Conservation (phyloP, 1,284 basidiomycete genomes). For the Apiotrichum siamense region DNA sequence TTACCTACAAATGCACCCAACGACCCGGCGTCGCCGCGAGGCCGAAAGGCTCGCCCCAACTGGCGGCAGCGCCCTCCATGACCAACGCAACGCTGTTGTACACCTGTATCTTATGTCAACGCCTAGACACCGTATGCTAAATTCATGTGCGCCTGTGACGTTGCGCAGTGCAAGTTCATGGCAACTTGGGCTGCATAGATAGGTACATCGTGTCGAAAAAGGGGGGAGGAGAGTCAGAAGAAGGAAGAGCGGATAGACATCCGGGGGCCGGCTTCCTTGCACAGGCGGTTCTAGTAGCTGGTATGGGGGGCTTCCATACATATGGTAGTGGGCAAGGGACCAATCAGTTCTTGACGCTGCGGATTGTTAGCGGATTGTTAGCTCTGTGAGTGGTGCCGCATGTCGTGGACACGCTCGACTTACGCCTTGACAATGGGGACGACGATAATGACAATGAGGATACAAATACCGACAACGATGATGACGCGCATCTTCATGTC, state of each 20-base stretch:
- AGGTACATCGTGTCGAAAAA: too few species aligned
- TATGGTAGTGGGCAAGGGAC: too few species aligned
- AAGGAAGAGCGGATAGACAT: too few species aligned
- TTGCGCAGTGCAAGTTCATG: too few species aligned
- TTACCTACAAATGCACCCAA: too few species aligned
- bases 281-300: too few species aligned
- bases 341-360: conserved; percentile 12
- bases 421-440: conserved; percentile 79
- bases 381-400: too few species aligned
- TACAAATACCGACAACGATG: conserved; percentile 75
- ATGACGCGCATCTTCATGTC: conserved; percentile 71
- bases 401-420: too few species aligned
- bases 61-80: background rate
- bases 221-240: too few species aligned
- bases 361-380: background rate
- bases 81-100: background rate
- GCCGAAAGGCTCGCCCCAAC: background rate
- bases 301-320: background rate
- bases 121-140: background rate
- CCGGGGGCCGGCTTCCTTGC: too few species aligned
- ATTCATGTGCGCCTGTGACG: too few species aligned
- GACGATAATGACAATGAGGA: conserved; percentile 89
- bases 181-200: too few species aligned
- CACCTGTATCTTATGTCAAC: background rate
- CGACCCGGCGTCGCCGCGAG: background rate